phyloP scores from a whole-genome alignment of 306 rosid genomes.

The Coriaria nepalensis region DNA sequence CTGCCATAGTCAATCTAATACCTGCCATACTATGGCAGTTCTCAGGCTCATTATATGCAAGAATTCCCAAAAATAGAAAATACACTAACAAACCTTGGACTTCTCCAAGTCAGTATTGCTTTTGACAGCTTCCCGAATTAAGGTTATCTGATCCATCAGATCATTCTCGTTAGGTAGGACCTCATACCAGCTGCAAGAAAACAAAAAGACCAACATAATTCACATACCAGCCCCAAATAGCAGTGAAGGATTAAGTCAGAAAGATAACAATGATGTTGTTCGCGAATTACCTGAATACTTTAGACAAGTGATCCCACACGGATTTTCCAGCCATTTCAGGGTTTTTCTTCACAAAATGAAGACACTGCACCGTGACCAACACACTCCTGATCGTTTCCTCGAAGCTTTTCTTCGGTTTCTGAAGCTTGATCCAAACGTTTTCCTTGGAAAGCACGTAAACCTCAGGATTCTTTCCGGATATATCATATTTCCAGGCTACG shows the following conservation, averaged over 20 bases:
- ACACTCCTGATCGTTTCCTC: conserved; percentile 48
- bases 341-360: conserved; percentile 39
- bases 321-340: conserved; percentile 48
- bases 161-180: conserved; percentile 34
- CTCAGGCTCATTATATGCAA: conserved; percentile 10
- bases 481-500: conserved; percentile 70
- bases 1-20: too few species aligned
- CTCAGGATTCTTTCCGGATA: conserved; percentile 41
- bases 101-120: conserved; percentile 25
- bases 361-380: conserved; percentile 46
- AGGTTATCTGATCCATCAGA: conserved; percentile 21
- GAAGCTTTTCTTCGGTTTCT: conserved; percentile 70
- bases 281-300: conserved; percentile 41
- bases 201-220: not conserved
- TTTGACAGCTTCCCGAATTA: conserved; percentile 30
- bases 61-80: conserved; percentile 8
- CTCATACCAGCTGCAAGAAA: conserved; percentile 41
- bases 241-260: conserved; percentile 1
- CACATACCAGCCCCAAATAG: not conserved
- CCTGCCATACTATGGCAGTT: too few species aligned
- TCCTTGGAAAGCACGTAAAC: conserved; percentile 57
- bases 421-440: conserved; percentile 50
- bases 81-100: conserved; percentile 46
- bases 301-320: conserved; percentile 59
- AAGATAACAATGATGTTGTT: not conserved